These are phyloP conservation scores for Dactylellina parvicollis DNA, from an alignment of 2,329 filamentous ascomycete genomes.

Conservation along the genomic window DNA sequence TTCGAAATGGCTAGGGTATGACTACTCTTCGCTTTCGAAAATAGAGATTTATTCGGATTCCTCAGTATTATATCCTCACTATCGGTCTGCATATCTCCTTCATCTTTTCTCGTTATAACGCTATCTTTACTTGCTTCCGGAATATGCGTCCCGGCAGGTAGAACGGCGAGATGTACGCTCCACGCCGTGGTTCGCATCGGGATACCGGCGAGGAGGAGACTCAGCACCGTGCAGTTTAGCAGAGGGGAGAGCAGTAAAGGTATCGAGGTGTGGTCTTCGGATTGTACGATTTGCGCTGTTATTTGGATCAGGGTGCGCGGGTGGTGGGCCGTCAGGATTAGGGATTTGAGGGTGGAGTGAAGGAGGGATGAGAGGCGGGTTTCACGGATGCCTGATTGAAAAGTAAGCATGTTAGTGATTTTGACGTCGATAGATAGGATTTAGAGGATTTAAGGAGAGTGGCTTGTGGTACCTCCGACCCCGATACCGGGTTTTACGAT, in stretches of 20 bases:
- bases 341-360: slow-evolving; percentile 75
- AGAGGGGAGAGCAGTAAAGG: slow-evolving; percentile 78
- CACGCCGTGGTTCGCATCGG: slow-evolving; percentile 79
- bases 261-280: slow-evolving; percentile 75
- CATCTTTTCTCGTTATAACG: slow-evolving; percentile 11
- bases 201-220: slow-evolving; percentile 82
- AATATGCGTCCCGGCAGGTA: slow-evolving; percentile 54
- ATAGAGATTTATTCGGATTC: slow-evolving; percentile 42
- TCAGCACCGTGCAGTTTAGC: slow-evolving; percentile 79
- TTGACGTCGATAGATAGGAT: slow-evolving; percentile 23
- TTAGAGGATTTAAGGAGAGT: neutral
- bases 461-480: slow-evolving; percentile 72
- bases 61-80: slow-evolving; percentile 3
- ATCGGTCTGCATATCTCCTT: slow-evolving; percentile 30
- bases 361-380: slow-evolving; percentile 83
- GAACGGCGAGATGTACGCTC: slow-evolving; percentile 72
- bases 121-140: slow-evolving; percentile 12
- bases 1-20: slow-evolving; percentile 55
- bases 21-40: slow-evolving; percentile 38
- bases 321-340: slow-evolving; percentile 78
- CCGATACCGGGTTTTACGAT: slow-evolving; percentile 86
- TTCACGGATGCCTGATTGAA: slow-evolving; percentile 73
- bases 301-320: slow-evolving; percentile 82
- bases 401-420: slow-evolving; percentile 38
- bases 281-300: slow-evolving; percentile 77